Evolutionary conservation across 2,329 filamentous ascomycete species (phyloP).

Genomic region (Penicillium corylophilum): DNA sequence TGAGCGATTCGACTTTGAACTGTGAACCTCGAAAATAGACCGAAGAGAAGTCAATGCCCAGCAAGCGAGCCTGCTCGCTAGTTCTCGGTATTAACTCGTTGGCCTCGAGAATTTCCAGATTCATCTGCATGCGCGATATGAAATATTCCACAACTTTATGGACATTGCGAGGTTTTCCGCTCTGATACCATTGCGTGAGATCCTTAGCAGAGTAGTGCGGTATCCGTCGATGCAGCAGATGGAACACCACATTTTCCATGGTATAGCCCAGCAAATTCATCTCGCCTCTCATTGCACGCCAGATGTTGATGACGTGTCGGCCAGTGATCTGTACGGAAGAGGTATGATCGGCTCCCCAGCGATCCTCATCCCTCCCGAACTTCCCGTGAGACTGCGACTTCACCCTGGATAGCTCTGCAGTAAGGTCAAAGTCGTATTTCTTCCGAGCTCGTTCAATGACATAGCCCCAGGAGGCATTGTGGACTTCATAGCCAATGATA

Average conservation of each 20-base stretch:
- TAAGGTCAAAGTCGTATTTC: slow-evolving; percentile 87
- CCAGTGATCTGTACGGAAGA: slow-evolving; percentile 92
- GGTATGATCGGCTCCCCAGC: slow-evolving; percentile 92
- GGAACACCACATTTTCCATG: slow-evolving; percentile 93
- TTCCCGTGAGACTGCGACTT: slow-evolving; percentile 78
- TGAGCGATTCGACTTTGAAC: slow-evolving; percentile 97
- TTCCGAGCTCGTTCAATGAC: slow-evolving; percentile 82
- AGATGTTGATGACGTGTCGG: slow-evolving; percentile 94
- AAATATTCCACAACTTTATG: slow-evolving; percentile 77
- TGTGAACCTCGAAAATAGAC: slow-evolving; percentile 94
- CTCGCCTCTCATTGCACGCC: slow-evolving; percentile 93
- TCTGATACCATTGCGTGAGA: slow-evolving; percentile 79
- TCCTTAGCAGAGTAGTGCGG: slow-evolving; percentile 81
- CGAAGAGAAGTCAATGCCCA: slow-evolving; percentile 95
- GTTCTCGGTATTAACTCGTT: slow-evolving; percentile 88
- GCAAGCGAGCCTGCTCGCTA: slow-evolving; percentile 86
- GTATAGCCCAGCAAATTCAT: slow-evolving; percentile 90
- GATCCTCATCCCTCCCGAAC: slow-evolving; percentile 81
- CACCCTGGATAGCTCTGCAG: slow-evolving; percentile 87
- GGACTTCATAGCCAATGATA: slow-evolving; percentile 90
- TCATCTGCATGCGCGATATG: slow-evolving; percentile 69
- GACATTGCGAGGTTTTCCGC: slow-evolving; percentile 66
- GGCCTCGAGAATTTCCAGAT: slow-evolving; percentile 85
- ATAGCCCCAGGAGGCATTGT: slow-evolving; percentile 92
- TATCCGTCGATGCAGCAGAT: slow-evolving; percentile 80